These are phyloP conservation scores for Colletotrichum caudatum DNA, from an alignment of 2,329 filamentous ascomycete genomes.

Conservation along the genomic window DNA sequence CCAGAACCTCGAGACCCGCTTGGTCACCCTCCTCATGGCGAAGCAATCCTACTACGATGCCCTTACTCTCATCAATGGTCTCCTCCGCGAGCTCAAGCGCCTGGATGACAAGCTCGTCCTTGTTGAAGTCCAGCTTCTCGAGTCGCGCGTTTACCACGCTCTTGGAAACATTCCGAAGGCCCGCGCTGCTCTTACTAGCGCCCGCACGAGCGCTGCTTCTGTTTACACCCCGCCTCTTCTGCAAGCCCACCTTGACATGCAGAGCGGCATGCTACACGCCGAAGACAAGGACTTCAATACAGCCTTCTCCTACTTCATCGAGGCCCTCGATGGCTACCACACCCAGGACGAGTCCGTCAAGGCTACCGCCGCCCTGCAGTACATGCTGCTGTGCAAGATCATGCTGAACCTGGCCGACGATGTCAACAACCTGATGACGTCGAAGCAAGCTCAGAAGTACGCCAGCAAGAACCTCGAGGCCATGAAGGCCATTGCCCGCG, in stretches of 20 bases:
- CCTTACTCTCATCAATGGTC: constrained; percentile 93
- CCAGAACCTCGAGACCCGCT: constrained; percentile 94
- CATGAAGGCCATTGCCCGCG: constrained; percentile 98
- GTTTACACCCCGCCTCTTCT: constrained; percentile 96
- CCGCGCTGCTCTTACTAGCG: constrained; percentile 92
- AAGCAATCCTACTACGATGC: constrained; percentile 99
- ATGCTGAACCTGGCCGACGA: constrained; percentile 98
- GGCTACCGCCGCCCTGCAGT: constrained; percentile 97
- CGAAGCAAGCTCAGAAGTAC: constrained; percentile 97
- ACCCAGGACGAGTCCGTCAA: constrained; percentile 87
- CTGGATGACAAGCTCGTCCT: constrained; percentile 98
- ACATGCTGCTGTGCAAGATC: constrained; percentile 99
- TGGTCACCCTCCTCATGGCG: constrained; percentile 94
- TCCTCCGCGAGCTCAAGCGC: constrained; percentile 96
- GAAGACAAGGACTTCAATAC: constrained; percentile 99
- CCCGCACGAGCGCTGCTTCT: constrained; percentile 93
- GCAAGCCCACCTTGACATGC: constrained; percentile 98
- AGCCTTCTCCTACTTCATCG: constrained; percentile 98
- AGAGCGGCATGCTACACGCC: constrained; percentile 98
- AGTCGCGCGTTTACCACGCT: constrained; percentile 97
- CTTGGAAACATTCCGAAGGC: constrained; percentile 97
- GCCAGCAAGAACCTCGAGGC: constrained; percentile 95
- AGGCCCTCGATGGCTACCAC: constrained; percentile 97
- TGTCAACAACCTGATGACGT: constrained; percentile 92
- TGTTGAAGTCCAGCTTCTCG: constrained; percentile 96